Evolutionary conservation across 2,329 filamentous ascomycete species (phyloP).

Genomic region (Aspergillus costaricaensis): DNA sequence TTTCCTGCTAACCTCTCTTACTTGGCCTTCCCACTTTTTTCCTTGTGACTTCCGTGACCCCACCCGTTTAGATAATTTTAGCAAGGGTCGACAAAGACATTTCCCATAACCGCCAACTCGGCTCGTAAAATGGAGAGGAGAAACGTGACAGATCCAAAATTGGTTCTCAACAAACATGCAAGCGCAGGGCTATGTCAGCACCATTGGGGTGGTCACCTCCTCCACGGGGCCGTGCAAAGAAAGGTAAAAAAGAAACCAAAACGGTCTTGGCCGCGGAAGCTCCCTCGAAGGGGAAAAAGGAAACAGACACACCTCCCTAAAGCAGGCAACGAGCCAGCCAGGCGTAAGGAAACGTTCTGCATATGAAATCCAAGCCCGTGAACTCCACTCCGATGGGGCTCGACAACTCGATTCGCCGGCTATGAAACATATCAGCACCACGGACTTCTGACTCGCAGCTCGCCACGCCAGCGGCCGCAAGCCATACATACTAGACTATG

Average conservation of each 20-base stretch:
- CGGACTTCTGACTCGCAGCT: constrained; percentile 23
- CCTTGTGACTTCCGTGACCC: not conserved
- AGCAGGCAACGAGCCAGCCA: constrained; percentile 8
- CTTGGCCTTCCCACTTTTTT: not conserved
- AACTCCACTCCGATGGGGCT: constrained; percentile 17
- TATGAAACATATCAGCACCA: constrained; percentile 14
- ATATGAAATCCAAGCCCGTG: constrained; percentile 21
- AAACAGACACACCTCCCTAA: not conserved
- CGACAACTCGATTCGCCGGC: constrained; percentile 17
- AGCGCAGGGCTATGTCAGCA: constrained; percentile 13
- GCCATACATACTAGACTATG: constrained; percentile 12
- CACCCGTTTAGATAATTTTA: constrained; percentile 10
- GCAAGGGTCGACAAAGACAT: constrained; percentile 9
- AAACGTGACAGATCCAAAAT: constrained; percentile 22
- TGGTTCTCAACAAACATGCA: constrained; percentile 19
- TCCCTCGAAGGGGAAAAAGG: not conserved
- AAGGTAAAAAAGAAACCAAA: constrained; percentile 13
- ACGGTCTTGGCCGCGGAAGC: constrained; percentile 3
- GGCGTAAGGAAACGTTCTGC: constrained; percentile 19
- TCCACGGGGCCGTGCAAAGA: constrained; percentile 13
- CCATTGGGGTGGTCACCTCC: constrained; percentile 8
- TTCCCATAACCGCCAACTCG: not conserved
- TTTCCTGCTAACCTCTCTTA: not conserved
- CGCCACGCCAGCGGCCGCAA: constrained; percentile 22
- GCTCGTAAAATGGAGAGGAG: not conserved